Evolutionary conservation across 345 rosid genomes (phyloP), one percentile per base, ranked within the genome.

Genomic region (Ceriops tagal): DNA sequence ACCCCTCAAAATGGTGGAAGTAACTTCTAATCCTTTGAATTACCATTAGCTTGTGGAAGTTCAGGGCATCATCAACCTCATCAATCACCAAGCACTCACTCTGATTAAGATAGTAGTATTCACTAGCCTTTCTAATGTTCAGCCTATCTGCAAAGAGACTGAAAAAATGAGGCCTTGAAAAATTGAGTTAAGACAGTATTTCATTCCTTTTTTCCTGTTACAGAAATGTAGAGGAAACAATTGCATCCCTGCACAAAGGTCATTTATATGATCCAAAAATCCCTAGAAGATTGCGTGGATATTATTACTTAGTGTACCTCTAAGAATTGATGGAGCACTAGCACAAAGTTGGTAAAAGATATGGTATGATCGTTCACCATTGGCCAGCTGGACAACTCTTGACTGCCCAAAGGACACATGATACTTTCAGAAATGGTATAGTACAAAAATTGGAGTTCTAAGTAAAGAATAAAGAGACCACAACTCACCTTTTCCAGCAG

Each of bases 321-420:
- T 92, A 53, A 95, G 89, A 77, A 58, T 68, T 52, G 88, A 79
- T 24, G 97, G 85, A 86, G 96, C 97, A 64, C 99, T 97, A 64
- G 91, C 93, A 85, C 99, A 95, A 31, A 95, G 84, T 80, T 90
- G 92, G 79, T 95, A 95, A 70, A 95, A 90, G 69, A 95, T 77
- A 70, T 92, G 97, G 77, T 86, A 95, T 30, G 99, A 88, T 79
- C 99, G 81, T 87, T 95, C 99, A 69, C 96, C 96, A 67, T 77
- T 67, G 75, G 86, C 84, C 77, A 92, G 75, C 79, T 95, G 97
- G 81, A 88, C 96, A 58, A 95, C 97, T 81, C 99, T 85, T 51
- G 96, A 95, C 99, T 95, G 96, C 75, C 73, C 80, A 75, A 77
- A 84, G 15, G 26, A 74, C 53, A 77, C 21, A 72, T 26, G 58